These are phyloP conservation scores for Cercospora citrullina DNA, from an alignment of 2,329 filamentous ascomycete species.

Conservation along the genomic window DNA sequence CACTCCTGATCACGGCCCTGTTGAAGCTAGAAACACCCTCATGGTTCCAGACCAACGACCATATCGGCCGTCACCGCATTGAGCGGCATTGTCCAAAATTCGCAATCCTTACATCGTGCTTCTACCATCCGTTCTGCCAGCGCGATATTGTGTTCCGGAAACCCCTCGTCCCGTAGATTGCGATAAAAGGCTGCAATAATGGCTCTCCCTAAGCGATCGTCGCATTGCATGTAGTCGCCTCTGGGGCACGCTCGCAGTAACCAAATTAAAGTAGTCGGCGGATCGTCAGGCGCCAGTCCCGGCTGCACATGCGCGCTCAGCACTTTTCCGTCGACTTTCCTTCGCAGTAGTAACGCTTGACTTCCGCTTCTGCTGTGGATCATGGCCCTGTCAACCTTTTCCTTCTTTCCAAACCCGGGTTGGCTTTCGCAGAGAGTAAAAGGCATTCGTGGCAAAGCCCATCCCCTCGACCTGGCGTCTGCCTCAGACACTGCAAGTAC, in stretches of 20 bases:
- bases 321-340: conserved; percentile 9
- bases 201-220: background rate
- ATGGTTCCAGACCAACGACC: conserved; percentile 23
- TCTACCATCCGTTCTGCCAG: conserved; percentile 26
- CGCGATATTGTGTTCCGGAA: conserved; percentile 26
- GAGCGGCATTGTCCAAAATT: conserved; percentile 25
- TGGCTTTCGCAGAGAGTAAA: conserved; percentile 32
- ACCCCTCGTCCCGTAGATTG: conserved; percentile 28
- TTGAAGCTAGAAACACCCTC: background rate
- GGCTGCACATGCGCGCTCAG: conserved; percentile 30
- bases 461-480: conserved; percentile 16
- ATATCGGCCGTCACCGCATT: conserved; percentile 24
- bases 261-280: conserved; percentile 31
- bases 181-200: conserved; percentile 28
- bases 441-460: conserved; percentile 16
- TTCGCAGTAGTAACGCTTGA: conserved; percentile 26
- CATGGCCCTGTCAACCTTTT: conserved; percentile 14
- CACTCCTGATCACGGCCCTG: background rate
- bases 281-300: conserved; percentile 25
- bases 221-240: background rate
- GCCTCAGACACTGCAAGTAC: conserved; percentile 27
- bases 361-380: conserved; percentile 29
- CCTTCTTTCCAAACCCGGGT: conserved; percentile 14
- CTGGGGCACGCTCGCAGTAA: conserved; percentile 26
- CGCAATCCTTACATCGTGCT: conserved; percentile 17